Base-by-base conservation (phyloP, 345 rosid genomes). In the Populus alba region DNA sequence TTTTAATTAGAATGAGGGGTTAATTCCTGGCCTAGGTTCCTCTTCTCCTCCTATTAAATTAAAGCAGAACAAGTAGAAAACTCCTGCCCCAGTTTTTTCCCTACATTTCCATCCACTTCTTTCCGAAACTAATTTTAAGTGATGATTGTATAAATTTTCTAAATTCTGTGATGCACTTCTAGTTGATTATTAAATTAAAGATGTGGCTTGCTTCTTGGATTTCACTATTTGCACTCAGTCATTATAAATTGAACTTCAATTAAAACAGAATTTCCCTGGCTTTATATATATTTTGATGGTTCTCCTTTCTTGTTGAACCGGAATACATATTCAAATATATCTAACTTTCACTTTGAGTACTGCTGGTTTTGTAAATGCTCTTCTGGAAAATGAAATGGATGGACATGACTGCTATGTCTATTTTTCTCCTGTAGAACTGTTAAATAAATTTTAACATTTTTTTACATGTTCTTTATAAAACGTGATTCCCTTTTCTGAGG, bases 381-480 rank as follows among this genome's bases (percentile, higher is more conserved):
- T 23, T 75, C 57, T 45, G 23, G 71, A 38, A 75, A 75, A 75
- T 29, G 15, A 31, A 65, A 20, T 66, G 78, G 57, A 45, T 66
- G 13, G 12, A 27, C 38, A 47, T 75, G 41, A 65, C 15, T 27
- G 51, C 49, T 8, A 43, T 43, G 47, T 20, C 70, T 75, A n/a
- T 31, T 38, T 9, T 45, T 68, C 53, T 41, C 70, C 29, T 5
- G 6, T 73, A n/a, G 4, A 8, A 11, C 29, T 57, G 27, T 61
- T 39, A 20, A 65, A 31, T 74, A 41, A 25, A 13, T 74, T 61
- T 39, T 16, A 7, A 38, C 45, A 27, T 18, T 6, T 16, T 75
- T 29, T 20, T 75, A 45, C 9, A 20, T 63, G 15, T 45, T 43
- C 33, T 72, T 16, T 39, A 29, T 74, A 1, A 74, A 13, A 17